Evolutionary conservation across 495 filamentous ascomycete genomes (phyloP), one percentile per base, ranked within the genome.

Genomic region (Rhypophila decipiens): DNA sequence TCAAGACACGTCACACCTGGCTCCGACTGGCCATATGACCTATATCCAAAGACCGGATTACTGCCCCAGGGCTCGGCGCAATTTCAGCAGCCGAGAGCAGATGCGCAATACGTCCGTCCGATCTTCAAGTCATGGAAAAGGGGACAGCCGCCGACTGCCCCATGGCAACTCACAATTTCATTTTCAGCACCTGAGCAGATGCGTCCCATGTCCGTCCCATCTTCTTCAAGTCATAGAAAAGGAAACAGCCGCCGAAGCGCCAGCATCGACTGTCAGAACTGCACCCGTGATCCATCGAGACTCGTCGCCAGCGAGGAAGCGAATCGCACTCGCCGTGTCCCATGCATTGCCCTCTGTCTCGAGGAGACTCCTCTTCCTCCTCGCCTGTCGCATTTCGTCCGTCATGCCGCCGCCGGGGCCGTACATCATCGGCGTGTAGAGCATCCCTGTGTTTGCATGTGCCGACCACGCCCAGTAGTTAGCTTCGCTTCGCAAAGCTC

Each of bases 351-450:
- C 76, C 42, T 82, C 77, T 5, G 71, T 76, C 0, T 61, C 61
- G n/a, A 80, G 54, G 24, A 82, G 58, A 55, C 73, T 80, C 31
- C 72, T 53, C 29, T 67, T 65, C 24, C 61, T 68, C 23, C 78
- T 56, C 18, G 71, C 67, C 33, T 70, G 63, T 44, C 78, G 50
- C 5, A 63, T 58, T 46, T 78, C 71, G 18, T 70, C 62, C 22
- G 59, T 74, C 72, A 80, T 78, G 0, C 74, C 75, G 0, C 74
- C 75, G 5, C 64, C 60, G 2, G 56, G 65, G 49, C 24, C 42
- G 24, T 74, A 75, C 66, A 80, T 74, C 77, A 80, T 80, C 0
- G 78, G 76, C n/a, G 76, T 80, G 44, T 73, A 82, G 4, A 82
- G 63, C 74, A 79, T 79, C n/a, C 51, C 49, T 53, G 7, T 31